Evolutionary conservation across 192 early-diverging fungal genomes (phyloP).

Genomic region (Coemansia sp.): DNA sequence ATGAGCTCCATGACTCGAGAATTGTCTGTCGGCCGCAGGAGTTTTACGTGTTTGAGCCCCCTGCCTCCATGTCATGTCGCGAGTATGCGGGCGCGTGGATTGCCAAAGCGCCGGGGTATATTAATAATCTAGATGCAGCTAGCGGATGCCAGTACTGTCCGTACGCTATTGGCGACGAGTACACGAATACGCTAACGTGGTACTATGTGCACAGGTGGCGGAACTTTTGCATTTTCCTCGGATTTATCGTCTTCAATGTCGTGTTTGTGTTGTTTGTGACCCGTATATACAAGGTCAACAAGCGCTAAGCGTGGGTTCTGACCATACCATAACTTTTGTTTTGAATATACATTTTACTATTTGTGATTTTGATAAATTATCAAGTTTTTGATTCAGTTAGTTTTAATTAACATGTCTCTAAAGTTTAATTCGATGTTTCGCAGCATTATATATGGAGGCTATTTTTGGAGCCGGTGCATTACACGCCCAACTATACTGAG

Average conservation of each 20-base stretch:
- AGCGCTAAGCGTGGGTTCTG: constrained; percentile 20
- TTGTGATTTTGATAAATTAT: no score
- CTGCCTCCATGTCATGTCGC: constrained; percentile 60
- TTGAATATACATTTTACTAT: no score
- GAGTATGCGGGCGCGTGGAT: constrained; percentile 60
- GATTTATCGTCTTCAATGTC: constrained; percentile 63
- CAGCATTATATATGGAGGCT: no score
- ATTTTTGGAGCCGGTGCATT: no score
- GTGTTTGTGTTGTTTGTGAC: constrained; percentile 44
- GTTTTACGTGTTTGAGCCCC: constrained; percentile 58
- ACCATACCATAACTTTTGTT: no score
- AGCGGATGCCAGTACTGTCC: constrained; percentile 63
- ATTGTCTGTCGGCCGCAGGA: constrained; percentile 56
- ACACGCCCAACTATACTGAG: no score
- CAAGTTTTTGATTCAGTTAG: no score
- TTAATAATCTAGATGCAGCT: constrained; percentile 57
- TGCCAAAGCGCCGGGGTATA: constrained; percentile 57
- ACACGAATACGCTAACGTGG: constrained; percentile 56
- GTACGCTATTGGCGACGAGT: constrained; percentile 60
- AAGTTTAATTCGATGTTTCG: no score
- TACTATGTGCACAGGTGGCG: constrained; percentile 62
- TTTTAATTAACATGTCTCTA: no score
- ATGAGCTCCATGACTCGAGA: constrained; percentile 54
- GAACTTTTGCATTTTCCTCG: constrained; percentile 66
- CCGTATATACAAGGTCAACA: constrained; percentile 48